Conservation (phyloP, 179 eudicot species). For the Beta macrorhiza region DNA sequence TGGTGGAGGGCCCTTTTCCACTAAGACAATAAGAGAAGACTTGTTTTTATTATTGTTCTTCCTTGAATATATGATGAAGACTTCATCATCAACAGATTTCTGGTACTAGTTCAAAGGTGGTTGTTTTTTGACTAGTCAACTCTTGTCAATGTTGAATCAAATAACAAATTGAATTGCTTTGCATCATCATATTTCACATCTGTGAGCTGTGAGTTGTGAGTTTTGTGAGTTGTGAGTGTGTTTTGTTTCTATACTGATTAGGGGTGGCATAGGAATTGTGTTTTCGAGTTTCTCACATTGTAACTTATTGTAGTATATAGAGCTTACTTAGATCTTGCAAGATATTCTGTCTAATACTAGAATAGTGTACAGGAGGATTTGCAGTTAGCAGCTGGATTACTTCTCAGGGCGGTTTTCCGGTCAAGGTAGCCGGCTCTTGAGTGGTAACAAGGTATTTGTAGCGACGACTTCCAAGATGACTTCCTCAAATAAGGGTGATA, state of each 20-base stretch:
- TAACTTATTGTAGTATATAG: constrained; percentile 4
- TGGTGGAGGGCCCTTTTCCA: constrained; percentile 15
- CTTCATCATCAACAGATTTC: neutral
- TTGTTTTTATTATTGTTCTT: constrained; percentile 5
- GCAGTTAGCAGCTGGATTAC: neutral
- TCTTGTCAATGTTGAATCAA: constrained; percentile 13
- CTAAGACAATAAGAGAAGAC: neutral
- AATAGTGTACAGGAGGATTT: constrained; percentile 16
- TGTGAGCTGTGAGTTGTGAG: neutral
- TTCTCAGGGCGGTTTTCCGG: constrained; percentile 18
- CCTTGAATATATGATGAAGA: neutral
- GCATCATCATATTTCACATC: neutral
- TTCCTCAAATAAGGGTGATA: constrained; percentile 44
- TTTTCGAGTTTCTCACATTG: neutral
- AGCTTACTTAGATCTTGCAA: constrained; percentile 1
- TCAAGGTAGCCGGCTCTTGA: constrained; percentile 15
- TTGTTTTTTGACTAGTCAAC: constrained; percentile 24
- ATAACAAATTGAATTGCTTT: neutral
- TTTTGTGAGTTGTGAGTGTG: neutral
- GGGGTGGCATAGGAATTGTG: neutral
- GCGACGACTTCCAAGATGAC: constrained; percentile 40
- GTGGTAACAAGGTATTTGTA: constrained; percentile 9
- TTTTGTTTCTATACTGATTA: neutral
- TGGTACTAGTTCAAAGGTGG: constrained; percentile 1
- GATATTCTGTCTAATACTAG: constrained; percentile 14